Evolutionary conservation across 495 filamentous ascomycete species (phyloP).

Genomic region (Penicillium herquei): DNA sequence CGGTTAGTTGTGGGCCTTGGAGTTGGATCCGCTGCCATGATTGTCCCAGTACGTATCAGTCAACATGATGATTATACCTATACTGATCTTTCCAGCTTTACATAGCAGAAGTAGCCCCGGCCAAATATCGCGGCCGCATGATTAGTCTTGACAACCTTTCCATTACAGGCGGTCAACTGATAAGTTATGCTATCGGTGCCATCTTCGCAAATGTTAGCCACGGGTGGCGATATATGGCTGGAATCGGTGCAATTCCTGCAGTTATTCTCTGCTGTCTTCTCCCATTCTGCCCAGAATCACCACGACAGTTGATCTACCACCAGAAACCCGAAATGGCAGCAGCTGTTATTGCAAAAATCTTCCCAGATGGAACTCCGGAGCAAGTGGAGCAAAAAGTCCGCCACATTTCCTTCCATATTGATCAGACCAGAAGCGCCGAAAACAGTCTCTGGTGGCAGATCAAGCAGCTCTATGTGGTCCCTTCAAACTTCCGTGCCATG

Average conservation of each 20-base stretch:
- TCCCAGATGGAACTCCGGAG: conserved; percentile 29
- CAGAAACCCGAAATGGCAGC: conserved; percentile 35
- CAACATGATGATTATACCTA: too few species aligned
- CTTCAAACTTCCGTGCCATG: conserved; percentile 46
- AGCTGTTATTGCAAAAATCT: conserved; percentile 35
- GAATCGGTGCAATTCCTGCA: conserved; percentile 45
- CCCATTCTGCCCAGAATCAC: conserved; percentile 50
- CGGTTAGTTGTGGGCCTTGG: conserved; percentile 50
- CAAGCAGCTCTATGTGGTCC: conserved; percentile 38
- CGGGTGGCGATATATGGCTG: conserved; percentile 53
- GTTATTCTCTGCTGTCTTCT: conserved; percentile 40
- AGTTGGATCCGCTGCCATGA: conserved; percentile 51
- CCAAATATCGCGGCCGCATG: conserved; percentile 50
- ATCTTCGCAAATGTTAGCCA: conserved; percentile 43
- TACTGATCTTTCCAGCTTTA: conserved; percentile 19
- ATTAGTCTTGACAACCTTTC: conserved; percentile 54
- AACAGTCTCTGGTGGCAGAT: conserved; percentile 33
- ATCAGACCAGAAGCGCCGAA: too few species aligned
- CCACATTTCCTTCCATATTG: conserved; percentile 34
- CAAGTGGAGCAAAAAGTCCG: conserved; percentile 41
- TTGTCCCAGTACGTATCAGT: conserved; percentile 31
- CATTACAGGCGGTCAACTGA: conserved; percentile 51
- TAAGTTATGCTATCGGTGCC: conserved; percentile 51
- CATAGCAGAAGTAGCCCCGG: conserved; percentile 47
- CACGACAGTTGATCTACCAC: conserved; percentile 48